Conservation (phyloP, 2,329 filamentous ascomycete species). For the Coleophoma cylindrospora region DNA sequence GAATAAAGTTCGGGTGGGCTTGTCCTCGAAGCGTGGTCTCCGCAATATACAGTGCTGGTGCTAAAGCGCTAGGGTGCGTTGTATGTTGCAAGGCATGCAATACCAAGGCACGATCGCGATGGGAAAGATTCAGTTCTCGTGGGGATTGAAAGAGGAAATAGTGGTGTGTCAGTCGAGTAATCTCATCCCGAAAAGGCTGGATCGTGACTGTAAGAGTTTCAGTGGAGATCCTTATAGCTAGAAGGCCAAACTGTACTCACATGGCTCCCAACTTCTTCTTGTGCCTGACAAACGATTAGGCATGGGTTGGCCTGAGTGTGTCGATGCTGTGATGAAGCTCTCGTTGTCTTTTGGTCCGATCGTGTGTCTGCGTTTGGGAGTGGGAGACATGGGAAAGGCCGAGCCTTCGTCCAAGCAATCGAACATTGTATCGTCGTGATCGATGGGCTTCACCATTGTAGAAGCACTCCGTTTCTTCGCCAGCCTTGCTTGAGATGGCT, state of each 20-base stretch:
- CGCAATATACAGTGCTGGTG: constrained; percentile 51
- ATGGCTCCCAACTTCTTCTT: constrained; percentile 60
- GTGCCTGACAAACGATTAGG: constrained; percentile 25
- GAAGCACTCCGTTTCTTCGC: background rate
- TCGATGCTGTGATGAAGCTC: background rate
- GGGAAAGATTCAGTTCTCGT: constrained; percentile 71
- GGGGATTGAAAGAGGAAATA: constrained; percentile 66
- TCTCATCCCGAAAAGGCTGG: constrained; percentile 73
- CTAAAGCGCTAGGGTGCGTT: constrained; percentile 72
- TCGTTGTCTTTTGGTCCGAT: background rate
- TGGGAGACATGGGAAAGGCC: too few species aligned
- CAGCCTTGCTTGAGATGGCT: background rate
- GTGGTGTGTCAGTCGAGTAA: constrained; percentile 67
- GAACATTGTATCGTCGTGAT: too few species aligned
- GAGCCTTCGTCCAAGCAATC: too few species aligned
- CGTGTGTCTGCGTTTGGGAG: too few species aligned
- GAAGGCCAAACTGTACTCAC: constrained; percentile 41
- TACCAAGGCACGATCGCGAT: constrained; percentile 55
- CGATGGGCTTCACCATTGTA: background rate
- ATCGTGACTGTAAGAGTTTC: constrained; percentile 53
- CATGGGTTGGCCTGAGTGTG: too few species aligned
- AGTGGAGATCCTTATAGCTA: background rate
- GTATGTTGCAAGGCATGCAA: constrained; percentile 70
- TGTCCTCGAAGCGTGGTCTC: constrained; percentile 70
- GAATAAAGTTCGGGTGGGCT: constrained; percentile 79